Evolutionary conservation across 2,329 filamentous ascomycete species (phyloP), one percentile per base, ranked within the genome.

Genomic region (Aspergillus pseudoviridinutans): DNA sequence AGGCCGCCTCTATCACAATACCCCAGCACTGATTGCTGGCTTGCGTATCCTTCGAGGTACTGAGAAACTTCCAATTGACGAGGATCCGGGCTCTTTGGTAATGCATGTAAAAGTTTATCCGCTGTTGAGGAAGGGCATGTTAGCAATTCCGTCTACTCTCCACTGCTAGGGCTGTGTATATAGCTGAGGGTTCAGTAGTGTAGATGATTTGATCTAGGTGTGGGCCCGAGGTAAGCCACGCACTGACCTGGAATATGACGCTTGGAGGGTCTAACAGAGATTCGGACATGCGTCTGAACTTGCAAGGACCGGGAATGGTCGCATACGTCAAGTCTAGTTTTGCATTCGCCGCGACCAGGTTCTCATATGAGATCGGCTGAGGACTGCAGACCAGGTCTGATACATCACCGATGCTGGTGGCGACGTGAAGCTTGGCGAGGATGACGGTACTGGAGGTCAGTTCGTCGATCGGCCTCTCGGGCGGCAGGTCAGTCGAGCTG

Each of bases 61-160:
- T 28, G n/a, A 51, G 49, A n/a, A 51, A 51, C 28, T 51, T 51
- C 49, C 49, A 38, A 28, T 51, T 51, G 24, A 51, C n/a, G 28
- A 51, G 28, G n/a, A 38, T 51, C 28, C 49, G 49, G 28, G 49
- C 49, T 51, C 49, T 51, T 51, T 51, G 49, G 49, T 51, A 51
- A 51, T 51, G 49, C 28, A 51, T 51, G 28, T 51, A 51, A 35
- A 51, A 51, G 49, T 51, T 51, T 9, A 51, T 35, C 28, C 25
- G 49, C 49, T 51, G 28, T 38, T 24, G 49, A 6, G 49, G 17
- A 51, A 51, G 49, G 49, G 49, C 22, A 27, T 38, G 49, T 51
- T 51, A 51, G 49, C 49, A 35, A 17, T 28, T 51, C 17, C 49
- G 49, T 12, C 28, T 29, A 10, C 4, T 12, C 10, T 12, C 29